Evolutionary conservation across 2,329 filamentous ascomycete genomes (phyloP).

Genomic region (Metarhizium album): DNA sequence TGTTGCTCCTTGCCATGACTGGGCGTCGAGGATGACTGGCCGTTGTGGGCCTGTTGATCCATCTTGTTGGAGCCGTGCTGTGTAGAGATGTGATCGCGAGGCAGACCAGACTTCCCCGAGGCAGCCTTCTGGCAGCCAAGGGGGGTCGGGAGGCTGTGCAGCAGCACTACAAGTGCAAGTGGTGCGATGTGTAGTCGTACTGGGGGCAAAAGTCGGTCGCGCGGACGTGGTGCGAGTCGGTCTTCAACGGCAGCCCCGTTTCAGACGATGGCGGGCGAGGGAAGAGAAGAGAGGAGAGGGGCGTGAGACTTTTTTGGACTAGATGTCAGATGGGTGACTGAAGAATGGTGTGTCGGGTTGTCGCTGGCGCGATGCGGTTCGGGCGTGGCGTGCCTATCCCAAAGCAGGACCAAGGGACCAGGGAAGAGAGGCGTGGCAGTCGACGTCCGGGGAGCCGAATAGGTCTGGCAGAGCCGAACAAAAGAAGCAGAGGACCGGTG

Average conservation of each 20-base stretch:
- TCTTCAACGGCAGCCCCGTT: conserved; percentile 3
- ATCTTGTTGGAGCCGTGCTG: conserved; percentile 20
- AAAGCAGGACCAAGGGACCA: neutral
- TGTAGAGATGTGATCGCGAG: conserved; percentile 22
- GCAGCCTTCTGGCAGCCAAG: conserved; percentile 34
- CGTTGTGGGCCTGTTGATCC: conserved; percentile 33
- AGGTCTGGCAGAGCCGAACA: neutral
- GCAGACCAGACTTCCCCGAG: conserved; percentile 35
- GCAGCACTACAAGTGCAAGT: conserved; percentile 12
- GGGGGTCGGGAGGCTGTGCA: conserved; percentile 19
- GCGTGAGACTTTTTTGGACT: neutral
- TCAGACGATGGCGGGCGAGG: neutral
- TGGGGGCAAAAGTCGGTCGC: conserved; percentile 6
- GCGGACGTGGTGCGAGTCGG: conserved; percentile 3
- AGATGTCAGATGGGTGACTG: neutral
- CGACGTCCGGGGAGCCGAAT: neutral
- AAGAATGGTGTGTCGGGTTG: neutral
- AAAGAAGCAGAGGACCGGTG: neutral
- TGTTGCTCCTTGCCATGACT: conserved; percentile 35
- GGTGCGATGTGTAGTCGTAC: conserved; percentile 10
- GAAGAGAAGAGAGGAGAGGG: neutral
- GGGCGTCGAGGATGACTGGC: conserved; percentile 48
- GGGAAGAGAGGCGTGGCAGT: neutral
- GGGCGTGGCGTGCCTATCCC: neutral
- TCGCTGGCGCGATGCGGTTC: neutral